Evolutionary conservation across 257 asterid species (phyloP), one percentile per base, ranked within the genome.

Genomic region (Solanum etuberosum): DNA sequence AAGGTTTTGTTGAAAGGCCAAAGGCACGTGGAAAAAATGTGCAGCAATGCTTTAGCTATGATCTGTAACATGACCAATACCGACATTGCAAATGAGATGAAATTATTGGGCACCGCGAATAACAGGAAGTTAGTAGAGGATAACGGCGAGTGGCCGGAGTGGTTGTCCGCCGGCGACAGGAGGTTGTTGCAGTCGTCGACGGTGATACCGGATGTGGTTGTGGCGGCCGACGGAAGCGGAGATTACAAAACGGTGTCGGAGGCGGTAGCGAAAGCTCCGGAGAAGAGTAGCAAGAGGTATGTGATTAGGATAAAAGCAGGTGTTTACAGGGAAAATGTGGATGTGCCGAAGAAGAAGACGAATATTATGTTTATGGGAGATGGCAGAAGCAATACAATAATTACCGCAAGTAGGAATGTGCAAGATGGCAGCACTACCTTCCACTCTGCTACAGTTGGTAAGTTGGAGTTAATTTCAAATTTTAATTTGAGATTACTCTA

Each of bases 151-250:
- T 96, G 97, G 97, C 98, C 98, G 32, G 90, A 89, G 82, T 96
- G 99, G 99, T 11, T 96, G 86, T 93, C 99, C 0, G 90, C 92
- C 4, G 98, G 95, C 0, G 99, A 96, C 43, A 87, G 99, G 90
- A 86, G 92, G 88, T 89, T 96, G 88, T 91, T 96, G 83, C 98
- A 96, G 91, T 88, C 99, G 0, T 82, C 94, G 6, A 23, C 92
- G 21, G 95, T 95, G 84, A 90, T 86, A 5, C 91, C 98, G 0
- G 38, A 96, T 74, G 98, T 90, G 81, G 93, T 91, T 73, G 99
- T 96, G 87, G 99, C 99, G 23, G 96, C 97, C 8, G 99, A 96
- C 80, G 99, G 99, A 0, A 94, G 95, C 7, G 99, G 99, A 2
- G 32, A 96, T 88, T 92, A 84, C 87, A 90, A 89, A 88, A 95